These are phyloP conservation scores for Kluyveromyces wickerhamii DNA, from an alignment of 805 yeast genomes.

Conservation along the genomic window DNA sequence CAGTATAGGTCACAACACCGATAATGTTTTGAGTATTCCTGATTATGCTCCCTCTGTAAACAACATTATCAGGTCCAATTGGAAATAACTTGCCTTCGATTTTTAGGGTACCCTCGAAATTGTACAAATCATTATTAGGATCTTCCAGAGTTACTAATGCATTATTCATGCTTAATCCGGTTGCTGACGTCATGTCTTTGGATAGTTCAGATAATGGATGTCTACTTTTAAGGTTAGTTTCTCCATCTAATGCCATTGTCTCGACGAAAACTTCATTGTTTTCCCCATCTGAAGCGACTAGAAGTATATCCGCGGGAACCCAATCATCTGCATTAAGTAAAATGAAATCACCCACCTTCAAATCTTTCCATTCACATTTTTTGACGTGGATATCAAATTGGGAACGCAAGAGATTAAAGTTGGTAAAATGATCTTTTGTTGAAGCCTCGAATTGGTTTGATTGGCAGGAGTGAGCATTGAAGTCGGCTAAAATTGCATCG, in stretches of 20 bases:
- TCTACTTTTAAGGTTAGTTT: slow-evolving; percentile 79
- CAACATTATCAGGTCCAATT: slow-evolving; percentile 70
- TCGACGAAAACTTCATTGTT: slow-evolving; percentile 71
- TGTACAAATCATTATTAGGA: slow-evolving; percentile 86
- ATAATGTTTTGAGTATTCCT: slow-evolving; percentile 71
- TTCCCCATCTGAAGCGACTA: slow-evolving; percentile 56
- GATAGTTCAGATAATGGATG: slow-evolving; percentile 59
- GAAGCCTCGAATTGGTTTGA: neutral
- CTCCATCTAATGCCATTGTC: slow-evolving; percentile 98
- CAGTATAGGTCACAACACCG: slow-evolving; percentile 85
- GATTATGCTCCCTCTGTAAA: slow-evolving; percentile 83
- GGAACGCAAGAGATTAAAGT: slow-evolving; percentile 8
- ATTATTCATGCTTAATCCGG: slow-evolving; percentile 40
- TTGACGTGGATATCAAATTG: slow-evolving; percentile 18
- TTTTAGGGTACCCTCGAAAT: slow-evolving; percentile 72
- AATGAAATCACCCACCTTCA: slow-evolving; percentile 83
- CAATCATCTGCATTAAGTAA: slow-evolving; percentile 73
- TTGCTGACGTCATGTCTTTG: slow-evolving; percentile 40
- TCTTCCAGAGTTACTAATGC: slow-evolving; percentile 70
- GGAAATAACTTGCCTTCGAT: slow-evolving; percentile 42
- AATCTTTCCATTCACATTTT: slow-evolving; percentile 56
- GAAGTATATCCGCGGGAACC: slow-evolving; percentile 85
- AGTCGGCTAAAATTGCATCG: slow-evolving; percentile 4
- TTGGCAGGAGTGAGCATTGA: neutral
- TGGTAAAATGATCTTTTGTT: slow-evolving; percentile 15